Percentiles rank a stretch among this genome's conserved stretches.
phyloP scores from a whole-genome alignment of 176 grass and related monocot species.

The Puccinellia tenuiflora region DNA sequence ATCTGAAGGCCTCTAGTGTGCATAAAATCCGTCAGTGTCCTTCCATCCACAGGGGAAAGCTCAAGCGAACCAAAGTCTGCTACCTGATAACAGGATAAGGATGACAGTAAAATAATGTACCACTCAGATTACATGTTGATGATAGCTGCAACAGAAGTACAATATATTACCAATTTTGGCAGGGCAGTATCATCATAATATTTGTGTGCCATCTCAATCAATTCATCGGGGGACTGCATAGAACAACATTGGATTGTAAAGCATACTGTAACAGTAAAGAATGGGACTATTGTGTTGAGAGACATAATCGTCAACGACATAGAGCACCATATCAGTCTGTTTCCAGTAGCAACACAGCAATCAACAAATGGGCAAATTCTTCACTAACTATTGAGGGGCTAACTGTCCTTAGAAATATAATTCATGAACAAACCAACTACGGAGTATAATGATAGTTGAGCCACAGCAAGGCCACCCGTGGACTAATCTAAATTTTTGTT shows the following conservation, averaged over 20 bases:
- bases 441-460: background rate
- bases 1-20: conserved; percentile 96
- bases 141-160: conserved; percentile 10
- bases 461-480: background rate
- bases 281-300: background rate
- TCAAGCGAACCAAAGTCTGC: conserved; percentile 95
- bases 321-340: background rate
- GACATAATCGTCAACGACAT: background rate
- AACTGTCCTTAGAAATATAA: background rate
- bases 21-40: conserved; percentile 99
- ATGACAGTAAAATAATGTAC: conserved; percentile 7
- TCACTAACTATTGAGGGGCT: background rate
- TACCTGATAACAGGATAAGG: conserved; percentile 52
- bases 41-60: conserved; percentile 99
- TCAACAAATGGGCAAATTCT: conserved; percentile 8
- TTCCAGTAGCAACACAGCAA: conserved; percentile 1
- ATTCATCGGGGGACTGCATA: conserved; percentile 73
- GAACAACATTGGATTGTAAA: conserved; percentile 19
- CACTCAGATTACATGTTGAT: background rate
- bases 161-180: conserved; percentile 78
- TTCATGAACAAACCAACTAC: conserved; percentile 6
- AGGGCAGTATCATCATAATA: conserved; percentile 92
- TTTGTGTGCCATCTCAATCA: conserved; percentile 91
- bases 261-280: conserved; percentile 10
- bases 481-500: background rate